Percentiles rank a stretch among this genome's conserved stretches.
Evolutionary conservation across 345 rosid genomes (phyloP).

Genomic region (Abelmoschus esculentus): DNA sequence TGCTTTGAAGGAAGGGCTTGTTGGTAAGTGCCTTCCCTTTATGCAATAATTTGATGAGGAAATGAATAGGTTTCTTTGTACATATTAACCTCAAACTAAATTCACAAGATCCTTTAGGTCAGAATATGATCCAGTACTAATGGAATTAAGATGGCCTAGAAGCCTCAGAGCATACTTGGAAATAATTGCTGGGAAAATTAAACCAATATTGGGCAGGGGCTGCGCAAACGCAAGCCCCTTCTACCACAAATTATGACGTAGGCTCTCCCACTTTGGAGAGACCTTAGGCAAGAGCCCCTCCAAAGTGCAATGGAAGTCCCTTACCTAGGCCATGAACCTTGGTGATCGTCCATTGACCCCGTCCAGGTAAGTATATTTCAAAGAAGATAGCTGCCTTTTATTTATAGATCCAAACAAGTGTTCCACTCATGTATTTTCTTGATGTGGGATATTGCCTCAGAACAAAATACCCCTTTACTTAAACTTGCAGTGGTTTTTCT

Average conservation of each 20-base stretch:
- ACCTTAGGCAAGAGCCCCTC: constrained; percentile 8
- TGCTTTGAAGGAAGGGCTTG: no score
- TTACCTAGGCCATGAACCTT: not conserved
- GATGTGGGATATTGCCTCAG: no score
- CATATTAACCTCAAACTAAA: no score
- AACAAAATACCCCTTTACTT: no score
- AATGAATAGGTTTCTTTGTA: no score
- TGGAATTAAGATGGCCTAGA: constrained; percentile 27
- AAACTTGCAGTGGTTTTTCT: no score
- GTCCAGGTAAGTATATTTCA: not conserved
- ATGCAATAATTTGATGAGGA: no score
- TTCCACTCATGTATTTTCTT: not conserved
- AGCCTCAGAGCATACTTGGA: constrained; percentile 56
- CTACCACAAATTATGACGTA: constrained; percentile 39
- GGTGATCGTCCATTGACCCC: not conserved
- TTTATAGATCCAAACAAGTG: not conserved
- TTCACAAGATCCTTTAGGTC: no score
- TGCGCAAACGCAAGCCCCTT: constrained; percentile 43
- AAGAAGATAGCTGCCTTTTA: not conserved
- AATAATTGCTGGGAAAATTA: no score
- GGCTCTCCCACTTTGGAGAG: constrained; percentile 26
- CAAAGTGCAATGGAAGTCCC: not conserved
- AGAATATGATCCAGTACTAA: constrained; percentile 13
- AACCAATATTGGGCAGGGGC: constrained; percentile 10
- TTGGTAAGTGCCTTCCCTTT: no score